These are phyloP conservation scores for Corymbia citriodora DNA, from an alignment of 441 rosid species.

Conservation along the genomic window DNA sequence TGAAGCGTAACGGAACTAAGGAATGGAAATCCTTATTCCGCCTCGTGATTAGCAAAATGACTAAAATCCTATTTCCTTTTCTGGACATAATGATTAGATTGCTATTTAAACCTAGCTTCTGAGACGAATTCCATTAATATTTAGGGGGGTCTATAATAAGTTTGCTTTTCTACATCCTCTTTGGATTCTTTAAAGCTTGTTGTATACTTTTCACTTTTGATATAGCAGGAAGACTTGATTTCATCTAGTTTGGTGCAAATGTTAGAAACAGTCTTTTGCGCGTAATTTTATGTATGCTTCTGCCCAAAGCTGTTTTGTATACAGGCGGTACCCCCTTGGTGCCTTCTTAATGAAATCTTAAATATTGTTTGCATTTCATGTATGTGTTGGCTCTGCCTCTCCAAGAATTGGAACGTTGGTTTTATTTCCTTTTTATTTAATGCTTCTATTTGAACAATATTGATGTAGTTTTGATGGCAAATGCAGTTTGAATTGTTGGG, in stretches of 20 bases:
- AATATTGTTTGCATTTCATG: not conserved
- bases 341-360: not conserved
- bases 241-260: not conserved
- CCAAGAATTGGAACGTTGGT: not conserved
- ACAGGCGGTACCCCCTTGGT: not conserved
- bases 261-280: not conserved
- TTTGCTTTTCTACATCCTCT: not conserved
- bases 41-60: not conserved
- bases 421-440: not conserved
- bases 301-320: not conserved
- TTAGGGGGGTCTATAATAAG: not conserved
- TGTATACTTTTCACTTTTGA: not conserved
- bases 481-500: not conserved
- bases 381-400: not conserved
- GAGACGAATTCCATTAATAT: not conserved
- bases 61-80: not conserved
- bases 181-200: not conserved
- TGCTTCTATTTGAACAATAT: not conserved
- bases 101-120: not conserved
- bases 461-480: not conserved
- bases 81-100: not conserved
- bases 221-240: not conserved
- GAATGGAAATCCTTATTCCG: not conserved
- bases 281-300: not conserved
- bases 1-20: not conserved